phyloP scores from a whole-genome alignment of 1,284 basidiomycete species.

The Cystobasidium sp. region DNA sequence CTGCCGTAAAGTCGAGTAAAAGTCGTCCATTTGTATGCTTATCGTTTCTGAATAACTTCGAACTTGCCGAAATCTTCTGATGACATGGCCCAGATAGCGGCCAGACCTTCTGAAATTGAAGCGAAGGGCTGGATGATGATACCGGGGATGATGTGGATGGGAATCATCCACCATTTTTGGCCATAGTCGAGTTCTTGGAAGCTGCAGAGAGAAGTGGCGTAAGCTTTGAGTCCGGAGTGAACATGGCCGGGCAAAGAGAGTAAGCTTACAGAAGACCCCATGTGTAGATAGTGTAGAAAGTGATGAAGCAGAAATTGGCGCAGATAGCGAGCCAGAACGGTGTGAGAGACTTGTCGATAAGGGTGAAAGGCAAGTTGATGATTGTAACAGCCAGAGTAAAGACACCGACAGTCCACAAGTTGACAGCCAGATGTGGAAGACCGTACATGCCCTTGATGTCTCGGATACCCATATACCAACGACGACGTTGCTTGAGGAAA shows the following conservation, averaged over 20 bases:
- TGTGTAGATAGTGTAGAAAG: conserved; percentile 55
- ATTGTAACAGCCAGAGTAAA: conserved; percentile 58
- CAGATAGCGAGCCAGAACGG: conserved; percentile 58
- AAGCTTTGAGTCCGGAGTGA: not conserved
- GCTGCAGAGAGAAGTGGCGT: conserved; percentile 55
- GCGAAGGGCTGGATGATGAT: conserved; percentile 58
- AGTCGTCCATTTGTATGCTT: not conserved
- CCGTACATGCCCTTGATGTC: conserved; percentile 56
- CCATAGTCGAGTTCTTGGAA: conserved; percentile 57
- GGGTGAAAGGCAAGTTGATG: conserved; percentile 58
- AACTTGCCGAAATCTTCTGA: conserved; percentile 53
- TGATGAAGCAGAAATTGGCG: conserved; percentile 58
- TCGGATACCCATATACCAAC: conserved; percentile 59
- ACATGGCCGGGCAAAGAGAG: not conserved
- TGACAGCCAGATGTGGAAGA: conserved; percentile 58
- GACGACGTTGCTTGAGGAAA: conserved; percentile 59
- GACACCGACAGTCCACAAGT: conserved; percentile 59
- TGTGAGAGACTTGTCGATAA: conserved; percentile 54
- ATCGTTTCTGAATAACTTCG: conserved; percentile 31
- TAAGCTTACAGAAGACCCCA: conserved; percentile 32
- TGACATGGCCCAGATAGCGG: conserved; percentile 58
- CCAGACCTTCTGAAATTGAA: conserved; percentile 57
- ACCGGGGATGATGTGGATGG: conserved; percentile 54
- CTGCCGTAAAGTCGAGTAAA: not conserved
- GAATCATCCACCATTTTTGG: conserved; percentile 55